Conservation (phyloP, 371 early-diverging fungal genomes). For the Circinella minor region DNA sequence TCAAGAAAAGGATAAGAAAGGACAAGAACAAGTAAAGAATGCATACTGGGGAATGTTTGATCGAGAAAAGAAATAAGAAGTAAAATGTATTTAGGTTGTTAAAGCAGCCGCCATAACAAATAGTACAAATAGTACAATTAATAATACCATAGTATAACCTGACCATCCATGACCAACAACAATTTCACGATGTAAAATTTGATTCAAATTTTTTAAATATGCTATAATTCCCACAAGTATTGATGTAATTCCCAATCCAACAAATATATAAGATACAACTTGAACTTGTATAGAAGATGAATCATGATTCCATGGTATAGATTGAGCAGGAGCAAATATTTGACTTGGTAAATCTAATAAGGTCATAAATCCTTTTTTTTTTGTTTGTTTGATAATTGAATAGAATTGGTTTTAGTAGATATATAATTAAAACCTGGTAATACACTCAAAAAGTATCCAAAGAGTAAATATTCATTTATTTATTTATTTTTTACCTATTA, state of each 20-base stretch:
- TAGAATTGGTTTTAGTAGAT: too few relatives aligned
- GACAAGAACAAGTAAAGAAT: slow-evolving; percentile 9
- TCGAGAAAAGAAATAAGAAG: background rate
- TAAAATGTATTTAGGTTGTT: background rate
- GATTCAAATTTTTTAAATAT: slow-evolving; percentile 38
- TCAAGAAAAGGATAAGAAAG: slow-evolving; percentile 21
- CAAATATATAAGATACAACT: slow-evolving; percentile 38
- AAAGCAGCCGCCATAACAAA: slow-evolving; percentile 42
- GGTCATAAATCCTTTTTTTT: slow-evolving; percentile 40
- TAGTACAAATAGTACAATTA: slow-evolving; percentile 36
- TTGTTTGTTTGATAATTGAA: too few relatives aligned
- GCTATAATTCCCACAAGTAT: slow-evolving; percentile 30
- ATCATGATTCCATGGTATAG: slow-evolving; percentile 37
- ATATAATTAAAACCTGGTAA: too few relatives aligned
- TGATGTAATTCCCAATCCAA: slow-evolving; percentile 36
- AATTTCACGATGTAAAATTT: slow-evolving; percentile 30
- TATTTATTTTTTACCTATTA: slow-evolving; percentile 44
- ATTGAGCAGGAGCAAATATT: slow-evolving; percentile 40
- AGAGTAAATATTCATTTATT: background rate
- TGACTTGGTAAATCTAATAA: slow-evolving; percentile 34
- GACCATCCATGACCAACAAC: slow-evolving; percentile 43
- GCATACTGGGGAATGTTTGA: slow-evolving; percentile 23
- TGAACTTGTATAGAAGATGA: slow-evolving; percentile 19
- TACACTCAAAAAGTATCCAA: too few relatives aligned
- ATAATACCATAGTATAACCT: slow-evolving; percentile 31